phyloP scores from a whole-genome alignment of 352 stramenopile genomes.

The Plasmopara muralis region DNA sequence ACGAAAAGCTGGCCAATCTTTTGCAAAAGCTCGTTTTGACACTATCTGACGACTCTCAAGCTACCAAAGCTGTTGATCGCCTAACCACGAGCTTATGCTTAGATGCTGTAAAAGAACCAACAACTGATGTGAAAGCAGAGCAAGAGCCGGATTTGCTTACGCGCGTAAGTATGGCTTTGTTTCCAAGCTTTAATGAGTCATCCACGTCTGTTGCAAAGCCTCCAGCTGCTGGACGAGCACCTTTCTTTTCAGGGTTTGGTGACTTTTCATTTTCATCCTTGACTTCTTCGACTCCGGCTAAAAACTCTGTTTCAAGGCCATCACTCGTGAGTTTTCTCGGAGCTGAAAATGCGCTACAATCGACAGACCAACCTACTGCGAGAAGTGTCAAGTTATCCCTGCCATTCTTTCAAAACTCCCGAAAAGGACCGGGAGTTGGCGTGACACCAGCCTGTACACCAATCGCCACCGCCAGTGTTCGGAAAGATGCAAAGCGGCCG shows the following conservation, averaged over 20 bases:
- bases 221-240: constrained; percentile 9
- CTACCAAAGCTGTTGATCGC: constrained; percentile 19
- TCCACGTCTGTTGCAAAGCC: constrained; percentile 15
- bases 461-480: constrained; percentile 59
- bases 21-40: constrained; percentile 20
- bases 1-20: constrained; percentile 17
- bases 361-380: constrained; percentile 9
- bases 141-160: constrained; percentile 25
- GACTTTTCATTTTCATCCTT: constrained; percentile 27
- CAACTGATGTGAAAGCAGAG: constrained; percentile 1
- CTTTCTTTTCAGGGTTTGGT: constrained; percentile 23
- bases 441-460: constrained; percentile 58
- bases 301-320: constrained; percentile 19
- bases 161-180: constrained; percentile 21
- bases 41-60: constrained; percentile 16
- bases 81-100: constrained; percentile 19
- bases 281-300: constrained; percentile 13
- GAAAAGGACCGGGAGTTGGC: constrained; percentile 44
- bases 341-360: constrained; percentile 12
- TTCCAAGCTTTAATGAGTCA: constrained; percentile 18
- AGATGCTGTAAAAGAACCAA: neutral
- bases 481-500: constrained; percentile 58
- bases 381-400: constrained; percentile 42
- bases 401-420: constrained; percentile 65
- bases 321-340: constrained; percentile 23